Conservation (phyloP, 768 basidiomycete genomes). For the Peribolospora baueri region DNA sequence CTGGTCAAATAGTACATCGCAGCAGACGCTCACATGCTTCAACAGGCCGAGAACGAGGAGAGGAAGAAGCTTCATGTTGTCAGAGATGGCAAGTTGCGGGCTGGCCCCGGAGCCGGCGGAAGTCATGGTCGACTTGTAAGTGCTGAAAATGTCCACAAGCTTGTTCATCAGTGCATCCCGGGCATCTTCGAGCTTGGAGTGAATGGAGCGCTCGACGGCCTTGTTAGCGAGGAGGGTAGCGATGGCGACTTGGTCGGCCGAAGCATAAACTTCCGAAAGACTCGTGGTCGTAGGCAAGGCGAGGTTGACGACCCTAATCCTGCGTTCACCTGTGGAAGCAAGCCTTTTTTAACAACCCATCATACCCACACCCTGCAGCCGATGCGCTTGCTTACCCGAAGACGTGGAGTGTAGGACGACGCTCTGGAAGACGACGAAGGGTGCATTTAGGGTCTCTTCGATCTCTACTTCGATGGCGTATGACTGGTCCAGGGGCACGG, state of each 20-base stretch:
- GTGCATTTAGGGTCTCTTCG: constrained; percentile 71
- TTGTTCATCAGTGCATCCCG: constrained; percentile 63
- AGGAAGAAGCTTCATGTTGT: constrained; percentile 86
- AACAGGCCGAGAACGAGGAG: constrained; percentile 66
- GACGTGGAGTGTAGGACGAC: constrained; percentile 85
- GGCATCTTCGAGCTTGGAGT: constrained; percentile 68
- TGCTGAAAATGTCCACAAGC: constrained; percentile 55
- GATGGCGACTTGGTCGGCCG: constrained; percentile 69
- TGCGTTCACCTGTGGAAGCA: constrained; percentile 36
- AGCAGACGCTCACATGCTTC: constrained; percentile 48
- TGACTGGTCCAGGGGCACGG: constrained; percentile 86
- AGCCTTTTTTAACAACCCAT: not conserved
- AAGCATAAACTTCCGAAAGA: constrained; percentile 68
- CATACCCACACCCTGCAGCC: not conserved
- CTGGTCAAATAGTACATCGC: not conserved
- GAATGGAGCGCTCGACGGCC: constrained; percentile 66
- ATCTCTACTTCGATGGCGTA: constrained; percentile 90
- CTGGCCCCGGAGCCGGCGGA: constrained; percentile 78
- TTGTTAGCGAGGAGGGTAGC: constrained; percentile 68
- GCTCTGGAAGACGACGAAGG: constrained; percentile 83
- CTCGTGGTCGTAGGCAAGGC: constrained; percentile 70
- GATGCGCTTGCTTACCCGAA: constrained; percentile 31
- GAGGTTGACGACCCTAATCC: constrained; percentile 70
- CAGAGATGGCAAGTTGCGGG: constrained; percentile 71
- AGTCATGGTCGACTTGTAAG: constrained; percentile 93